Conservation (phyloP, 2,329 filamentous ascomycete species). For the Fusarium globosum region DNA sequence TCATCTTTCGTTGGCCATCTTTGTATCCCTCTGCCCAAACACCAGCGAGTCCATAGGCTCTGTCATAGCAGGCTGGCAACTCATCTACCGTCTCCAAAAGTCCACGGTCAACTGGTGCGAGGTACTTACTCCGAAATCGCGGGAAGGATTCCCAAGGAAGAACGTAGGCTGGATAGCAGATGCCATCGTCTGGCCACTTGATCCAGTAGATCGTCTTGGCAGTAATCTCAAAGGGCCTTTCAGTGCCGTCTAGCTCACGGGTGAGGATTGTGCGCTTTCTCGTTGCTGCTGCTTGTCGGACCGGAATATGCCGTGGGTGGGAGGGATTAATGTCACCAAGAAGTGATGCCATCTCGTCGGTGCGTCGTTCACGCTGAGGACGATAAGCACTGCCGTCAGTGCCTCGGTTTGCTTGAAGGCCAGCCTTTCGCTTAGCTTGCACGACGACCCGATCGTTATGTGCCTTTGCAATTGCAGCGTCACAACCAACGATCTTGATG, state of each 20-base stretch:
- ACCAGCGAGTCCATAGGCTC: neutral
- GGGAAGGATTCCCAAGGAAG: neutral
- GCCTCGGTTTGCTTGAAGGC: rapidly evolving
- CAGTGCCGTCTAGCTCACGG: neutral
- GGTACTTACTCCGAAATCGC: neutral
- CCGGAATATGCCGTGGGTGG: rapidly evolving
- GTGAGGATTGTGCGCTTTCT: neutral
- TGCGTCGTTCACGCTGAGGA: too few relatives aligned
- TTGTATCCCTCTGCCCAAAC: neutral
- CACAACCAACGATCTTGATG: neutral
- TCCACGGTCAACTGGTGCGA: neutral
- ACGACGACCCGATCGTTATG: neutral
- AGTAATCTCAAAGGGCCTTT: neutral
- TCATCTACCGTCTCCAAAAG: neutral
- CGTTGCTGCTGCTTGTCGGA: neutral
- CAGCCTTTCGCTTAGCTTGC: rapidly evolving
- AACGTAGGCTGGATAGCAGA: neutral
- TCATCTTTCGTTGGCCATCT: neutral
- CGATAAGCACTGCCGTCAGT: rapidly evolving
- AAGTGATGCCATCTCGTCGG: neutral
- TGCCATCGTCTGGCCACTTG: neutral
- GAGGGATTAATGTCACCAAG: neutral
- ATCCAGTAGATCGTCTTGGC: neutral
- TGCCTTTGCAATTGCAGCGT: neutral
- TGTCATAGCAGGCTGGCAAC: neutral